phyloP scores from a whole-genome alignment of 2,329 filamentous ascomycete genomes.

The Sarocladium kiliense region DNA sequence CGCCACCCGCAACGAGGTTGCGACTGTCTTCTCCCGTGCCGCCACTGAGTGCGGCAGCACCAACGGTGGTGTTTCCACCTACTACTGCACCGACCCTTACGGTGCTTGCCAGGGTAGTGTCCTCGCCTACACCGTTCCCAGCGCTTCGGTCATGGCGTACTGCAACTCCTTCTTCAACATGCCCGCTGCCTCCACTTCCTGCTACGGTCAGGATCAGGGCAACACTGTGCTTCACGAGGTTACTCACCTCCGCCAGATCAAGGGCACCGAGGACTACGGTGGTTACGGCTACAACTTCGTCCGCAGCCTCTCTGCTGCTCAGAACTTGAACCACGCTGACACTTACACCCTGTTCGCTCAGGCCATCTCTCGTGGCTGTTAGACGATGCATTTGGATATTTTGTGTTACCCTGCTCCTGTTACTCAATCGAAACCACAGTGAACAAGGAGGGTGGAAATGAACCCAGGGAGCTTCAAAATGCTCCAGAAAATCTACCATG shows the following conservation, averaged over 20 bases:
- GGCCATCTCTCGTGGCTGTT: slow-evolving; percentile 23
- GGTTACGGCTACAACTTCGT: slow-evolving; percentile 54
- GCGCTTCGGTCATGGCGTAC: slow-evolving; percentile 51
- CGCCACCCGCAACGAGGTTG: slow-evolving; percentile 42
- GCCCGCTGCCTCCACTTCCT: slow-evolving; percentile 40
- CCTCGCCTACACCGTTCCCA: slow-evolving; percentile 57
- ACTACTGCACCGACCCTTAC: slow-evolving; percentile 56
- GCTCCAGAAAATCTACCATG: too few relatives aligned
- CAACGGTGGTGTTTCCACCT: slow-evolving; percentile 40
- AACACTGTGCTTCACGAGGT: slow-evolving; percentile 62
- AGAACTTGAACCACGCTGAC: slow-evolving; percentile 60
- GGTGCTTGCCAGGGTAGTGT: slow-evolving; percentile 43
- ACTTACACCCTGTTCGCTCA: slow-evolving; percentile 40
- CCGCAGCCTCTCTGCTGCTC: slow-evolving; percentile 34
- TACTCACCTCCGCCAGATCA: slow-evolving; percentile 52
- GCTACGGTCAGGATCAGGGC: slow-evolving; percentile 61
- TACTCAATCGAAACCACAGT: too few relatives aligned
- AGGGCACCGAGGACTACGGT: slow-evolving; percentile 54
- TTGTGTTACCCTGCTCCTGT: too few relatives aligned
- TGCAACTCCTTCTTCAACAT: slow-evolving; percentile 58
- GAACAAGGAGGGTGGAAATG: too few relatives aligned
- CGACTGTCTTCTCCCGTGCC: slow-evolving; percentile 45
- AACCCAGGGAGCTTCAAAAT: too few relatives aligned
- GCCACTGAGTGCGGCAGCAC: slow-evolving; percentile 50
- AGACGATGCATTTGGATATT: too few relatives aligned